Percentiles rank a stretch among this genome's conserved stretches.
These are phyloP conservation scores for Candida germanica DNA, from an alignment of 805 yeast genomes.

Conservation along the genomic window DNA sequence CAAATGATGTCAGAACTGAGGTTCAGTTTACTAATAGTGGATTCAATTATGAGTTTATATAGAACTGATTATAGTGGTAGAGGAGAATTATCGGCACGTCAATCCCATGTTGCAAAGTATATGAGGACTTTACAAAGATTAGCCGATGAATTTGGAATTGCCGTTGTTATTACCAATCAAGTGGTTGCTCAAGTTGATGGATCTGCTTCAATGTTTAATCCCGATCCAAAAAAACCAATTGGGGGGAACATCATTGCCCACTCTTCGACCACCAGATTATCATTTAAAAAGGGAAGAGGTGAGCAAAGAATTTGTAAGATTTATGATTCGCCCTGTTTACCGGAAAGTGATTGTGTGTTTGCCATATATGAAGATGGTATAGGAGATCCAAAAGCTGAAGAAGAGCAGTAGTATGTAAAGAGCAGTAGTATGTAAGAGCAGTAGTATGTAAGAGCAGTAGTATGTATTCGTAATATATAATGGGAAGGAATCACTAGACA, in stretches of 20 bases:
- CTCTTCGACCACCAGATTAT: conserved; percentile 89
- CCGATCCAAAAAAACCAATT: conserved; percentile 97
- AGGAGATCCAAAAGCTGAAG: conserved; percentile 90
- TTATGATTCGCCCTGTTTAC: conserved; percentile 93
- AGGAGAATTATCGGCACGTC: conserved; percentile 94
- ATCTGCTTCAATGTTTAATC: conserved; percentile 76
- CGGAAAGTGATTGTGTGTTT: conserved; percentile 92
- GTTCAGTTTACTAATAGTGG: conserved; percentile 88
- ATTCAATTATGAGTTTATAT: conserved; percentile 93
- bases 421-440: no score
- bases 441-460: no score
- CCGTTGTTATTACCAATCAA: conserved; percentile 88
- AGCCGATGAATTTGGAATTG: conserved; percentile 97
- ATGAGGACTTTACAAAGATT: conserved; percentile 88
- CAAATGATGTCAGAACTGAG: conserved; percentile 95
- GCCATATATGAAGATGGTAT: conserved; percentile 96
- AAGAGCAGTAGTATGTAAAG: conserved; percentile 30
- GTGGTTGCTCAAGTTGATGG: conserved; percentile 98
- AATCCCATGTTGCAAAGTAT: conserved; percentile 88
- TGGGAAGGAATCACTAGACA: no score
- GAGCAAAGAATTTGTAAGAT: conserved; percentile 92
- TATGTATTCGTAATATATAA: no score
- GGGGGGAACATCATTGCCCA: conserved; percentile 99
- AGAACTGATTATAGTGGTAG: conserved; percentile 94
- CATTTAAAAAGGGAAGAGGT: conserved; percentile 86